Conservation (phyloP, 2,329 filamentous ascomycete species). For the Cadophora sp. region DNA sequence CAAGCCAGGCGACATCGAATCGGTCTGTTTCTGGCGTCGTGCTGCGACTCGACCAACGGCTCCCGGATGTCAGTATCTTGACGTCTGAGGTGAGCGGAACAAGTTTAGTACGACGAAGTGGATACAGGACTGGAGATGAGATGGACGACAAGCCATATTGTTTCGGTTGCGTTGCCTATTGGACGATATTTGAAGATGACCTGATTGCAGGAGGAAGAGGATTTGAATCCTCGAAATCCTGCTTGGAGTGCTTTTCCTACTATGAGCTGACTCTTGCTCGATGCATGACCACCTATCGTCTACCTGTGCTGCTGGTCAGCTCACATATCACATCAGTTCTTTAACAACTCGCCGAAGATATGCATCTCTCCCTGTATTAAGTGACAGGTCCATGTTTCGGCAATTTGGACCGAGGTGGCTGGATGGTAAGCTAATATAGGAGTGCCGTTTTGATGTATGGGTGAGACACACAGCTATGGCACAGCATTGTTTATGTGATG, state of each 20-base stretch:
- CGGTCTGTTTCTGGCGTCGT: neutral
- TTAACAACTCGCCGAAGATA: neutral
- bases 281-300: neutral
- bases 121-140: neutral
- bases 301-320: neutral
- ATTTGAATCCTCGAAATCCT: neutral
- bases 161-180: neutral
- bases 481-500: neutral
- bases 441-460: slow-evolving; percentile 7
- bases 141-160: neutral
- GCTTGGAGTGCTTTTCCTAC: neutral
- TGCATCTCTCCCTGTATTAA: neutral
- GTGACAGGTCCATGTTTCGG: slow-evolving; percentile 2
- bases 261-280: neutral
- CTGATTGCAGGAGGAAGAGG: neutral
- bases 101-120: neutral
- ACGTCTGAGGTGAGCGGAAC: neutral
- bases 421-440: neutral
- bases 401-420: slow-evolving; percentile 5
- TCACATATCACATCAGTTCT: neutral
- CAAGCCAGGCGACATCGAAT: slow-evolving; percentile 8
- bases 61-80: neutral
- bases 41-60: neutral
- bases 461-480: neutral
- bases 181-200: neutral